phyloP scores from a whole-genome alignment of 2,329 filamentous ascomycete species.

The Xylaria sp. region DNA sequence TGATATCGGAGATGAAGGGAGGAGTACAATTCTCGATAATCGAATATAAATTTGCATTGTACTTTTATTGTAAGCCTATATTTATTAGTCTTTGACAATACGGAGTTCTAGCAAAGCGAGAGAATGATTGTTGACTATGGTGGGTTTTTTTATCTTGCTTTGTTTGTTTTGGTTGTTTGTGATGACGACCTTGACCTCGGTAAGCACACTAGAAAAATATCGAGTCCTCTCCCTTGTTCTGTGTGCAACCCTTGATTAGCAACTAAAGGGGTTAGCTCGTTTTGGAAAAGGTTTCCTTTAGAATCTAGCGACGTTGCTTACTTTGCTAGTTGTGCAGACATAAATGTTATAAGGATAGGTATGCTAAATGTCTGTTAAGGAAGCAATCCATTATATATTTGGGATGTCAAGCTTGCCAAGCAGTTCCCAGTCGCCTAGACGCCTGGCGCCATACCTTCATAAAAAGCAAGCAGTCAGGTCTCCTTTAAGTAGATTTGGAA shows the following conservation, averaged over 20 bases:
- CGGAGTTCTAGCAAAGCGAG: background rate
- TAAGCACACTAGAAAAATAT: background rate
- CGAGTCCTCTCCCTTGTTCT: background rate
- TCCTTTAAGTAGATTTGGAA: too few species aligned
- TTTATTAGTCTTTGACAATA: background rate
- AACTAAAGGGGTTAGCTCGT: background rate
- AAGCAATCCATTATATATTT: too few species aligned
- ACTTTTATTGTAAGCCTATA: too few species aligned
- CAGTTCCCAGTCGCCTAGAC: too few species aligned
- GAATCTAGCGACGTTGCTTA: background rate
- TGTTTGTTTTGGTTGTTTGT: background rate
- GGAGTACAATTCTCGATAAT: background rate
- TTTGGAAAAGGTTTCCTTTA: background rate
- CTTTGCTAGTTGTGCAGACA: background rate
- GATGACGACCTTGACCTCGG: background rate
- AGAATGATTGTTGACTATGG: too few species aligned
- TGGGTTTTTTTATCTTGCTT: background rate
- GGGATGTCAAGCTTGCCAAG: too few species aligned
- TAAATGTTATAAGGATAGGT: too few species aligned
- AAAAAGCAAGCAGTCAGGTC: too few species aligned
- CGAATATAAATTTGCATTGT: background rate
- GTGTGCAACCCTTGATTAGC: background rate
- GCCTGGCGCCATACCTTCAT: too few species aligned
- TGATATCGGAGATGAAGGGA: background rate
- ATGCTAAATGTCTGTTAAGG: too few species aligned